These are phyloP conservation scores for Candida silvatica DNA, from an alignment of 805 yeast genomes.

Conservation along the genomic window DNA sequence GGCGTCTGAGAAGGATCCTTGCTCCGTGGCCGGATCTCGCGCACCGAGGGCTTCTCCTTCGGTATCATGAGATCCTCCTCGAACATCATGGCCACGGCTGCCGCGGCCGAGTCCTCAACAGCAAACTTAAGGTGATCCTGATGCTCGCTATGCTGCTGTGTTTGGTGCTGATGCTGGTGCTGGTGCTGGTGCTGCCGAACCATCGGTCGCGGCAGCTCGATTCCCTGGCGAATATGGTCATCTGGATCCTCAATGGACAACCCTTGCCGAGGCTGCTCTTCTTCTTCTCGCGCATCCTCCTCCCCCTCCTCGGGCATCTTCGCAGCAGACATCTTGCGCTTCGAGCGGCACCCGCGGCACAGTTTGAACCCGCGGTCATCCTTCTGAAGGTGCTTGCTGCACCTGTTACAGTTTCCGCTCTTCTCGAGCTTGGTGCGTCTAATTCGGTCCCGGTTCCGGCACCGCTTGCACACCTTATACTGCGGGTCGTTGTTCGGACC, in stretches of 20 bases:
- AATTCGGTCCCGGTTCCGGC: constrained; percentile 52
- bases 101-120: not conserved
- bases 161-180: no score
- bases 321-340: constrained; percentile 31
- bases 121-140: no score
- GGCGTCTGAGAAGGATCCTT: not conserved
- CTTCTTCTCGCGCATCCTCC: not conserved
- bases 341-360: constrained; percentile 43
- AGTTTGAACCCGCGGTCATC: constrained; percentile 49
- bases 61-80: not conserved
- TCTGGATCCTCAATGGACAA: not conserved
- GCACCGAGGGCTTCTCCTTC: no score
- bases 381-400: constrained; percentile 40
- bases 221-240: not conserved
- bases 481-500: constrained; percentile 41
- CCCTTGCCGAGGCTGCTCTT: not conserved
- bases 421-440: constrained; percentile 49
- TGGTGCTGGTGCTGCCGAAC: no score
- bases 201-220: not conserved
- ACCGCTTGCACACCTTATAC: constrained; percentile 58
- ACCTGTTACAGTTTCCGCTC: constrained; percentile 54
- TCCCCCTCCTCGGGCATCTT: not conserved
- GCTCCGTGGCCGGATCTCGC: not conserved
- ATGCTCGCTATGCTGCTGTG: no score
- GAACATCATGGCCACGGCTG: not conserved